Evolutionary conservation across 2,329 filamentous ascomycete genomes (phyloP).

Genomic region (Didymella lethalis): DNA sequence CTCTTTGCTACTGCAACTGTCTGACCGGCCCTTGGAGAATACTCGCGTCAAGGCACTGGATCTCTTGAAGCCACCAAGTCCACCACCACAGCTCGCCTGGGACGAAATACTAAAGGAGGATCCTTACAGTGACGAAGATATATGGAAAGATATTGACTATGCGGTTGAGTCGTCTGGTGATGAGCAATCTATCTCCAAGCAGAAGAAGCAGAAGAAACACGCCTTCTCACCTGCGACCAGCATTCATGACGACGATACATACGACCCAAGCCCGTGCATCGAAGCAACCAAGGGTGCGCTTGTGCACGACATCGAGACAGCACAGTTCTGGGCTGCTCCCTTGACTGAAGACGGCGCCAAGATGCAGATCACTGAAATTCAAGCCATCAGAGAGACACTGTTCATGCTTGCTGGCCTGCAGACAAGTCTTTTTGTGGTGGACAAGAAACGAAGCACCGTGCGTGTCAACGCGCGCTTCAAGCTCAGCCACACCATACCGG

Average conservation of each 20-base stretch:
- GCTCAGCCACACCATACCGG: slow-evolving; percentile 49
- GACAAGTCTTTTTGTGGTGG: slow-evolving; percentile 71
- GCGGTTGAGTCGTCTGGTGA: slow-evolving; percentile 71
- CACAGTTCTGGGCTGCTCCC: slow-evolving; percentile 58
- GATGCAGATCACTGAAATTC: slow-evolving; percentile 69
- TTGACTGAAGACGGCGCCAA: slow-evolving; percentile 24
- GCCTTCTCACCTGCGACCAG: slow-evolving; percentile 47
- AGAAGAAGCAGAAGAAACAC: slow-evolving; percentile 22
- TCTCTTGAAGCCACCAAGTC: slow-evolving; percentile 58
- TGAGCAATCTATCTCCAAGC: slow-evolving; percentile 53
- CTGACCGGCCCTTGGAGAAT: slow-evolving; percentile 78
- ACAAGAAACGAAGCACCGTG: slow-evolving; percentile 40
- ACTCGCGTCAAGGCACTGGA: slow-evolving; percentile 71
- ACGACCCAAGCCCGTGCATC: slow-evolving; percentile 47
- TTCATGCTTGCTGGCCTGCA: slow-evolving; percentile 85
- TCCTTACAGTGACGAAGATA: slow-evolving; percentile 70
- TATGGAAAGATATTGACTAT: slow-evolving; percentile 78
- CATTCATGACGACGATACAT: slow-evolving; percentile 48
- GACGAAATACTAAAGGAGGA: slow-evolving; percentile 80
- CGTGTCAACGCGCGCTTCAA: slow-evolving; percentile 50
- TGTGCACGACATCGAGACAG: slow-evolving; percentile 52
- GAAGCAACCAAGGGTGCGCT: slow-evolving; percentile 32
- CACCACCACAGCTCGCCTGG: slow-evolving; percentile 71
- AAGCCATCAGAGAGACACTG: slow-evolving; percentile 77
- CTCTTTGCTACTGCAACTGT: slow-evolving; percentile 79